A percentile compares a stretch with the other conserved stretches of the same genome.
Conservation (phyloP, 1,139 yeast species). For the Kodamaea ohmeri region DNA sequence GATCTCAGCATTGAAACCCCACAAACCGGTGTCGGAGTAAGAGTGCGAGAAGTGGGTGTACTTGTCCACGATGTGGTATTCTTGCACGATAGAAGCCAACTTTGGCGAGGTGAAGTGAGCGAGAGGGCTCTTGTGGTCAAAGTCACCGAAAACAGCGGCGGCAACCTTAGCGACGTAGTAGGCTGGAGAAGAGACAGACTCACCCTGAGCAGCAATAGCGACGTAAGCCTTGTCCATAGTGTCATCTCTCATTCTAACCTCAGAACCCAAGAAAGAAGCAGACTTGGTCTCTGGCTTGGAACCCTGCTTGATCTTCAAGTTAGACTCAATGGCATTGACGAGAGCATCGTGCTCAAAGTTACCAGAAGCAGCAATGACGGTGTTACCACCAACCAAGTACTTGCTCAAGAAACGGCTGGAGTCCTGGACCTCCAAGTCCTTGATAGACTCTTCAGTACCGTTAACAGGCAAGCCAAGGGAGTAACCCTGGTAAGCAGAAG, state of each 20-base stretch:
- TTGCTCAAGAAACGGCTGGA: slow-evolving; percentile 52
- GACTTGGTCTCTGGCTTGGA: slow-evolving; percentile 52
- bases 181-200: slow-evolving; percentile 58
- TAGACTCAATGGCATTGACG: slow-evolving; percentile 57
- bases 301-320: slow-evolving; percentile 51
- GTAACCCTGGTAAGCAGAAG: slow-evolving; percentile 83
- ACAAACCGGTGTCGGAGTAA: slow-evolving; percentile 74
- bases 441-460: slow-evolving; percentile 67
- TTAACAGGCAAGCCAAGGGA: slow-evolving; percentile 70
- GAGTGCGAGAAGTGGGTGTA: slow-evolving; percentile 69
- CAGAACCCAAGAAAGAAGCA: slow-evolving; percentile 76
- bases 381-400: slow-evolving; percentile 60
- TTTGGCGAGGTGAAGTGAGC: slow-evolving; percentile 79
- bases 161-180: slow-evolving; percentile 73
- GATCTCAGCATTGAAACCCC: slow-evolving; percentile 74
- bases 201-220: slow-evolving; percentile 73
- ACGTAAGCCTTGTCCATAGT: slow-evolving; percentile 78
- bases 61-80: slow-evolving; percentile 69
- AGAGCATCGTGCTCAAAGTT: slow-evolving; percentile 65
- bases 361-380: slow-evolving; percentile 73
- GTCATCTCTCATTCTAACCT: slow-evolving; percentile 84
- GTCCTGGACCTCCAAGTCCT: slow-evolving; percentile 58
- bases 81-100: slow-evolving; percentile 71
- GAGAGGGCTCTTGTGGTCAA: slow-evolving; percentile 50
- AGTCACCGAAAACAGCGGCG: slow-evolving; percentile 65